Evolutionary conservation across 805 yeast genomes (phyloP).

Genomic region (Starmerella stigmatis): DNA sequence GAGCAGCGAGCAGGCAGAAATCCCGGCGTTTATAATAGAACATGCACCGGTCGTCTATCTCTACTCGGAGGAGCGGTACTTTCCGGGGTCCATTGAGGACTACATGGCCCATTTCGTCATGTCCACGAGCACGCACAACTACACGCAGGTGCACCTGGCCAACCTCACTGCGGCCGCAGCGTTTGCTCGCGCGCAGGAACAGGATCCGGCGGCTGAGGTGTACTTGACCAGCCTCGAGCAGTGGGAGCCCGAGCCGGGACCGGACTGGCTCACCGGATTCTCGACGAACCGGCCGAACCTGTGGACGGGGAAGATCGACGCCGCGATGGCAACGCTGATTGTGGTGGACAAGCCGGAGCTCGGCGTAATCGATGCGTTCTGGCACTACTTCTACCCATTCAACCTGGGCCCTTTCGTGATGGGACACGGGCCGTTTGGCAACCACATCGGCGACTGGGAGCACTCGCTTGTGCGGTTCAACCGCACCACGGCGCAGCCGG

Average conservation of each 20-base stretch:
- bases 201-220: conserved; percentile 30
- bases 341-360: conserved; percentile 80
- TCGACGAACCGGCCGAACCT: conserved; percentile 52
- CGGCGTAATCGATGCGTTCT: conserved; percentile 77
- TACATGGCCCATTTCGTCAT: conserved; percentile 59
- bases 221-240: conserved; percentile 60
- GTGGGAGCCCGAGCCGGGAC: conserved; percentile 46
- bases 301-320: conserved; percentile 55
- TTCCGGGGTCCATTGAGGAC: conserved; percentile 70
- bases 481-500: conserved; percentile 53
- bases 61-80: conserved; percentile 77
- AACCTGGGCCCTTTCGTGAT: conserved; percentile 92
- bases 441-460: conserved; percentile 98
- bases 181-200: conserved; percentile 28
- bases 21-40: conserved; percentile 28
- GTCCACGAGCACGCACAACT: conserved; percentile 36
- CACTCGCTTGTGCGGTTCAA: conserved; percentile 79
- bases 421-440: conserved; percentile 97
- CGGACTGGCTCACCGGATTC: conserved; percentile 71
- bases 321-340: conserved; percentile 72
- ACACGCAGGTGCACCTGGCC: conserved; percentile 25
- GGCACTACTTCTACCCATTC: conserved; percentile 93
- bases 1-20: not conserved
- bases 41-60: conserved; percentile 64
- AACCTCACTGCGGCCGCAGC: conserved; percentile 11